phyloP scores from a whole-genome alignment of 2,329 filamentous ascomycete species.

The Aspergillus sp. region DNA sequence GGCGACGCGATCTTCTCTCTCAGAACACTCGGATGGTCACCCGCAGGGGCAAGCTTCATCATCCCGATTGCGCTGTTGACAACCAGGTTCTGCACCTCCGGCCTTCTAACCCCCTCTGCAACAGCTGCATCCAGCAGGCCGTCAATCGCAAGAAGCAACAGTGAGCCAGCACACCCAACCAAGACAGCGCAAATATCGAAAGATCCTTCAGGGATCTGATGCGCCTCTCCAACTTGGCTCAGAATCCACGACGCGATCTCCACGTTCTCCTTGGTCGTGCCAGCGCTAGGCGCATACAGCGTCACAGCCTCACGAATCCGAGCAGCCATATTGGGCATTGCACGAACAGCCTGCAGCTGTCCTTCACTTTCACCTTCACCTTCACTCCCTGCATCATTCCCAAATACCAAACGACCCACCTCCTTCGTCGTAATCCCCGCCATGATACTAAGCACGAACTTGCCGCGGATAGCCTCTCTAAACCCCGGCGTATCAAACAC shows the following conservation, averaged over 20 bases:
- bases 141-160: conserved; percentile 44
- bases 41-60: conserved; percentile 13
- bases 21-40: conserved; percentile 16
- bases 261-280: conserved; percentile 5
- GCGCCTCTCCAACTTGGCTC: conserved; percentile 7
- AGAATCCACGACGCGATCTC: conserved; percentile 30
- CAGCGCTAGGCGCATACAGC: conserved; percentile 41
- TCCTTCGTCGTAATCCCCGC: conserved; percentile 44
- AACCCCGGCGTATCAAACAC: conserved; percentile 36
- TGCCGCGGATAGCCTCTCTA: conserved; percentile 38
- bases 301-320: conserved; percentile 41
- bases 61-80: conserved; percentile 17
- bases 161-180: conserved; percentile 13
- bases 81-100: conserved; percentile 9
- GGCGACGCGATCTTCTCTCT: conserved; percentile 19
- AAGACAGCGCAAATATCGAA: conserved; percentile 15
- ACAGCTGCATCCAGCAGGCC: conserved; percentile 53
- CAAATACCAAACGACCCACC: conserved; percentile 16
- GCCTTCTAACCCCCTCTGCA: conserved; percentile 46
- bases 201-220: conserved; percentile 9
- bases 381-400: conserved; percentile 23
- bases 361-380: conserved; percentile 4
- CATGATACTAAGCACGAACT: conserved; percentile 50
- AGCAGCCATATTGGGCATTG: conserved; percentile 44
- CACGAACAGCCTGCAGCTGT: conserved; percentile 31